Evolutionary conservation across 1,284 basidiomycete species (phyloP), one percentile per base, ranked within the genome.

Genomic region (Papiliotrema nemorosa): DNA sequence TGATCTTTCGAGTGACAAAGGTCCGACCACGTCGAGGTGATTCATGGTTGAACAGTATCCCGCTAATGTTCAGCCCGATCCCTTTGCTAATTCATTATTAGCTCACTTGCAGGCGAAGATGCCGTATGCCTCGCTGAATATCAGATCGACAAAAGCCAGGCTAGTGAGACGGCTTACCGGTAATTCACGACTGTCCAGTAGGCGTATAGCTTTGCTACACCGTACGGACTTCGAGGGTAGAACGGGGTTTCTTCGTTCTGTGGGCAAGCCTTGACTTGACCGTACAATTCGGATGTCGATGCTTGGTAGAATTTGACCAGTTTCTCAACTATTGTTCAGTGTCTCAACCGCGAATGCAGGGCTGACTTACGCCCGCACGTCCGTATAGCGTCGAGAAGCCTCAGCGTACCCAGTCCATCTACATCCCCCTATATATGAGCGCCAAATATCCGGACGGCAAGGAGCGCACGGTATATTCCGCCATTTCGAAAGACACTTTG

Each of bases 401-500:
- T 87, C 41, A 94, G 82, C 1, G 90, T 94, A 49, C 90, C 90
- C 31, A 93, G 79, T 10, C 84, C 91, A 64, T 94, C 91, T 47
- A 94, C 90, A 66, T 94, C 89, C 52, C 87, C 89, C 69, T 73
- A 42, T n/a, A 14, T 38, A 27, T 26, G 27, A 22, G 27, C 16
- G 5, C 6, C 21, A 22, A 16, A 33, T 43, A 35, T 45, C n/a
- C n/a, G n/a, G 41, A n/a, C 13, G 20, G 26, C 16, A 43, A 7
- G 24, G 10, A 12, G 41, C 22, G 14, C 39, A 72, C 76, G 0
- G 91, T 94, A 77, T 94, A 94, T 76, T 94, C 90, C 33, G 90
- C 88, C 88, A 94, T 92, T 75, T 93, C 90, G 74, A 94, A 94
- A 26, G 90, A 93, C 59, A 94, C 90, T 74, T 94, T 94, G 78